phyloP scores from a whole-genome alignment of 2,329 filamentous ascomycete genomes.

The Aspergillus brunneoviolaceus region DNA sequence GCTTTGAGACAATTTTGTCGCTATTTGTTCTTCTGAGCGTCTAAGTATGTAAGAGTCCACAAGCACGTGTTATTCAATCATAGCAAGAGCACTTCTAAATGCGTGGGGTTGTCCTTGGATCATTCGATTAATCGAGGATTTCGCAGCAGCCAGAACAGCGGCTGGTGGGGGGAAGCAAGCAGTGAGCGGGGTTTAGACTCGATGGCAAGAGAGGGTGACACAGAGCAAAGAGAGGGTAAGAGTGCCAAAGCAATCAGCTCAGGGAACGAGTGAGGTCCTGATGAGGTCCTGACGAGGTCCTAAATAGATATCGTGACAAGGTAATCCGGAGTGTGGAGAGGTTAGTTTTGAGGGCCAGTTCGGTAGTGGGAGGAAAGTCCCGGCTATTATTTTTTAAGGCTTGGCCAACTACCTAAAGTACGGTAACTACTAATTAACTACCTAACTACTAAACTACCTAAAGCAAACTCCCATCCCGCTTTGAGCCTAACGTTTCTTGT shows the following conservation, averaged over 20 bases:
- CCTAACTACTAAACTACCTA: neutral
- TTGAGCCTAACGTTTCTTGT: neutral
- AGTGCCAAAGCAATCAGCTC: neutral
- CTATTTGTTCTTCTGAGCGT: neutral
- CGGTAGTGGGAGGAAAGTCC: neutral
- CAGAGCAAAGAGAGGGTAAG: neutral
- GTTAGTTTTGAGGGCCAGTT: no score
- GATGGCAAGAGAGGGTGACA: neutral
- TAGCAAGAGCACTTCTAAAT: slow-evolving; percentile 19
- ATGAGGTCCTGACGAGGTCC: neutral
- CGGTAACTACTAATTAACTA: no score
- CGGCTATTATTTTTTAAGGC: neutral
- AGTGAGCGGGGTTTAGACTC: neutral
- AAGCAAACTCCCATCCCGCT: neutral
- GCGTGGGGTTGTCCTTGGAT: neutral
- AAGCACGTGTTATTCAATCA: slow-evolving; percentile 43
- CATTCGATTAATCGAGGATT: neutral
- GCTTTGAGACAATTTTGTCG: neutral
- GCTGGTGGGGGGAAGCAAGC: neutral
- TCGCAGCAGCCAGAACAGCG: neutral
- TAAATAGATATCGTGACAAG: neutral
- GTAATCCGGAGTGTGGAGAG: no score
- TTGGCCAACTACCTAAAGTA: no score
- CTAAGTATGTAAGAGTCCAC: neutral
- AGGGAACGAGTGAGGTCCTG: neutral